A percentile compares a stretch with the other conserved stretches of the same genome.
Conservation (phyloP, 2,329 filamentous ascomycete species). For the Plectosphaerella cucumerina region DNA sequence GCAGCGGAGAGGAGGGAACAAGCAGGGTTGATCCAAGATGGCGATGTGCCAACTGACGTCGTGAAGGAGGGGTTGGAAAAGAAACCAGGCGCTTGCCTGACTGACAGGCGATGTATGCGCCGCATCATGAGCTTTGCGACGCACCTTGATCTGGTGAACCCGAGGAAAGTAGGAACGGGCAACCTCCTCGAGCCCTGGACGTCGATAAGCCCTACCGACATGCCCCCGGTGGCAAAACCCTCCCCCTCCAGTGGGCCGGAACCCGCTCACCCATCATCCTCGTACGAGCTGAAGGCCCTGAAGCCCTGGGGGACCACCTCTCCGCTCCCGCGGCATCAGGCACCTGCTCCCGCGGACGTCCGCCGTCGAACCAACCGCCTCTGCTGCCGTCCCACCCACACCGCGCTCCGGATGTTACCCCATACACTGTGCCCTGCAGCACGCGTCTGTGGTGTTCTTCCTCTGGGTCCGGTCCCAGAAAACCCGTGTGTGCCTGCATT, state of each 20-base stretch:
- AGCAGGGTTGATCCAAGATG: no score
- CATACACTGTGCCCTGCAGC: not conserved
- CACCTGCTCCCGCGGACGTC: not conserved
- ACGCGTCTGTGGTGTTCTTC: not conserved
- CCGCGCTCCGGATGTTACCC: not conserved
- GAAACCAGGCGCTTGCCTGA: no score
- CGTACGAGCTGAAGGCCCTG: not conserved
- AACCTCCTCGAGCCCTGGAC: no score
- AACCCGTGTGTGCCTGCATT: not conserved
- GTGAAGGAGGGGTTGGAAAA: no score
- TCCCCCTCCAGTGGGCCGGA: not conserved
- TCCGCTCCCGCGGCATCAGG: not conserved
- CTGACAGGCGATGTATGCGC: no score
- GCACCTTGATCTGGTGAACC: no score
- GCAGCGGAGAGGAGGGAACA: no score
- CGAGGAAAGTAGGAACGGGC: no score
- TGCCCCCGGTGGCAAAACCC: not conserved
- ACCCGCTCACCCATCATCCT: not conserved
- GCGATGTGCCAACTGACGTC: no score
- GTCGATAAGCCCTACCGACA: no score
- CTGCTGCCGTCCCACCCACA: not conserved
- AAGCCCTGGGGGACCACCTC: not conserved
- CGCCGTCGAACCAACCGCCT: not conserved
- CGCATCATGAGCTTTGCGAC: no score
- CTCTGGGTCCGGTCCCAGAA: not conserved